A percentile compares a stretch with the other conserved stretches of the same genome.
Evolutionary conservation across 2,329 filamentous ascomycete genomes (phyloP).

Genomic region (Leptographium procerum): DNA sequence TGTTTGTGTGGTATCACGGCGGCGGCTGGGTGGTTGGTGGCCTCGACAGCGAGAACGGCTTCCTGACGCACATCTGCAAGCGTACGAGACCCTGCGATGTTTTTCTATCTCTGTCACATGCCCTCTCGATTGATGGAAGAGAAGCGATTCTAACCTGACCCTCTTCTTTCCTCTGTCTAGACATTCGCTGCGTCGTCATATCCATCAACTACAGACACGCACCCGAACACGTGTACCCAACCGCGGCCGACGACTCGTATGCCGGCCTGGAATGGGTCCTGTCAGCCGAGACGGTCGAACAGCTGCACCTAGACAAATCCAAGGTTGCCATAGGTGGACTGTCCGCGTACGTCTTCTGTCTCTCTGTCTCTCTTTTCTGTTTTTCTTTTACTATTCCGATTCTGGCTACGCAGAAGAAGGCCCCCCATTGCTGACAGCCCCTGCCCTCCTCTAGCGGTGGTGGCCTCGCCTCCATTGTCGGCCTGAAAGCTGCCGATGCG

Average conservation of each 20-base stretch:
- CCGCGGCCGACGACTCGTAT: slow-evolving; percentile 46
- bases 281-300: not conserved
- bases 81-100: too few species aligned
- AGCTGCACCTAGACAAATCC: slow-evolving; percentile 25
- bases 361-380: slow-evolving; percentile 4
- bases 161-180: not conserved
- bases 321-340: slow-evolving; percentile 16
- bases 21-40: slow-evolving; percentile 28
- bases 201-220: slow-evolving; percentile 28
- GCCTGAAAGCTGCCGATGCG: not conserved
- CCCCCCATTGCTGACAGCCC: too few species aligned
- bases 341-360: slow-evolving; percentile 15
- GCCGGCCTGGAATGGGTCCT: slow-evolving; percentile 27
- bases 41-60: slow-evolving; percentile 21
- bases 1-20: slow-evolving; percentile 28
- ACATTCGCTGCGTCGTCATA: slow-evolving; percentile 1
- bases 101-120: too few species aligned
- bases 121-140: too few species aligned
- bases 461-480: not conserved
- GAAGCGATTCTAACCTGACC: too few species aligned
- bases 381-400: too few species aligned
- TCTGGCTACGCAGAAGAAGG: too few species aligned
- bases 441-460: not conserved
- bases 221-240: slow-evolving; percentile 44
- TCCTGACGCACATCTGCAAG: slow-evolving; percentile 21